Evolutionary conservation across 257 asterid species (phyloP), one percentile per base, ranked within the genome.

Genomic region (Osmanthus fragrans): DNA sequence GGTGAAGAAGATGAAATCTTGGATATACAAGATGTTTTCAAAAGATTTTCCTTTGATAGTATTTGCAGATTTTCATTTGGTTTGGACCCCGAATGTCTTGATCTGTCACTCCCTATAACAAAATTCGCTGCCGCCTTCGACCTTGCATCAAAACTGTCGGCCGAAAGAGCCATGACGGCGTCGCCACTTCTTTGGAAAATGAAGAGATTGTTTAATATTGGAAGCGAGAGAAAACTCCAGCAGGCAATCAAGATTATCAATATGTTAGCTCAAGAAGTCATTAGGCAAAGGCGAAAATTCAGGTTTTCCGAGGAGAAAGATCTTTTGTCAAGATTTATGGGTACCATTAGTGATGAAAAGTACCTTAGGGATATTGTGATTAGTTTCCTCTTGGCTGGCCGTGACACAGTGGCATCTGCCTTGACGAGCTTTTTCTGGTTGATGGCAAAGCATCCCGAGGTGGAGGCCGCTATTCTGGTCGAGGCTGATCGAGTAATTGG

Each of bases 331-430:
- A 70, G 85, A 21, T 89, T 87, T 86, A 84, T 89, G 93, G 40
- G 56, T 16, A 69, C 49, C 15, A 68, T 70, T 0, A 34, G 25
- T 19, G 89, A 85, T 63, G 89, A 85, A 3, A 66, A 47, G 6
- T 87, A 73, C 16, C 79, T 89, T 11, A 30, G 85, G 27, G 93
- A 89, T 71, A 82, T 87, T 23, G 72, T 87, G 25, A 73, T 89
- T 1, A 89, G 89, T 71, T 89, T 89, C 75, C 51, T 89, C 1
- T 67, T 89, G 21, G 93, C 93, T 0, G 93, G 93, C 25, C 87
- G 88, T 2, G 93, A 89, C 85, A 77, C 90, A n/a, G 82, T 86
- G 67, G 89, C 92, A 2, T 83, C 92, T 3, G 87, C 88, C 63
- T 75, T 88, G 0, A 85, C 90, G 5, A 80, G 89, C 32, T 82